These are phyloP conservation scores for Trichosanthes cucumerina DNA, from an alignment of 306 rosid genomes.

Conservation along the genomic window DNA sequence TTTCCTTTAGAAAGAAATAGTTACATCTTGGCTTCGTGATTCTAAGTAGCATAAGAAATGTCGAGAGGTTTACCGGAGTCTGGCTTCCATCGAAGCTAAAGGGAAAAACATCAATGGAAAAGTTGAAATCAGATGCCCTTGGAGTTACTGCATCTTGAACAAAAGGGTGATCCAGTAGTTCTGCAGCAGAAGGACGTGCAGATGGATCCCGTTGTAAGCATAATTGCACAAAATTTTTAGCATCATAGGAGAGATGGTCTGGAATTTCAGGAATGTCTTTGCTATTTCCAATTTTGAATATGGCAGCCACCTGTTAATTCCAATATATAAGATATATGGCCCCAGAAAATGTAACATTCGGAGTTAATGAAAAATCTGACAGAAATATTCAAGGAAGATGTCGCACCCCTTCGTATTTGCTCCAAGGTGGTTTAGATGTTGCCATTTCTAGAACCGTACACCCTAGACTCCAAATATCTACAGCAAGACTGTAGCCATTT, in stretches of 20 bases:
- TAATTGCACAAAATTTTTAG: constrained; percentile 55
- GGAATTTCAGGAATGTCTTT: constrained; percentile 93
- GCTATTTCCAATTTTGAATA: constrained; percentile 96
- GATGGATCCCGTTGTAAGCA: constrained; percentile 82
- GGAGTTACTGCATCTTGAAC: constrained; percentile 68
- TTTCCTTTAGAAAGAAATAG: background rate
- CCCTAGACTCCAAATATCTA: constrained; percentile 97
- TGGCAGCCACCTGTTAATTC: constrained; percentile 84
- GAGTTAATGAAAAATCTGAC: background rate
- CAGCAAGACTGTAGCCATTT: constrained; percentile 78
- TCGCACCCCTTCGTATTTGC: constrained; percentile 94
- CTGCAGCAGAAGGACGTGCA: constrained; percentile 68
- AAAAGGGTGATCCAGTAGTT: constrained; percentile 66
- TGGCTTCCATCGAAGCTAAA: constrained; percentile 70
- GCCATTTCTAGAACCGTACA: constrained; percentile 99
- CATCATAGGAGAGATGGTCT: constrained; percentile 79
- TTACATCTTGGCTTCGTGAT: background rate
- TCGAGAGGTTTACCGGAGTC: constrained; percentile 55
- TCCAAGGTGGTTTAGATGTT: constrained; percentile 92
- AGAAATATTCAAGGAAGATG: constrained; percentile 18
- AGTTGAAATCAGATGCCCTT: constrained; percentile 44
- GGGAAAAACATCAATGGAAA: constrained; percentile 61
- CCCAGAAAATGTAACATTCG: background rate
- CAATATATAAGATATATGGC: constrained; percentile 20
- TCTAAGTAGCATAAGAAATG: background rate